phyloP scores from a whole-genome alignment of 2,329 filamentous ascomycete genomes.

The Paecilomyces niveus region DNA sequence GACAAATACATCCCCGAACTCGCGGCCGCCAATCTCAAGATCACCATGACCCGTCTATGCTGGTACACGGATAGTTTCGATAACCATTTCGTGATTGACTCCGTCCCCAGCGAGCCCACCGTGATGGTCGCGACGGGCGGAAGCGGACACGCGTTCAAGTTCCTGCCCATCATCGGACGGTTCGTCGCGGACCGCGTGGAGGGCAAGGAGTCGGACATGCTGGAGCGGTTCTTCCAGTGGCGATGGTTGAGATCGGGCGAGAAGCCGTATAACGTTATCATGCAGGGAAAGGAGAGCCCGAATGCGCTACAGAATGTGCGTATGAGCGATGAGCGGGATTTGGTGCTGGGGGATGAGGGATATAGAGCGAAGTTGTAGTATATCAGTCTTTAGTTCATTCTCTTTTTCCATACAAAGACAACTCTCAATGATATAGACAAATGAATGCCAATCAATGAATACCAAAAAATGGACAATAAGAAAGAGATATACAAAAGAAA shows the following conservation, averaged over 20 bases:
- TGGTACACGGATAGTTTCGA: slow-evolving; percentile 53
- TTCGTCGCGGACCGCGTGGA: slow-evolving; percentile 48
- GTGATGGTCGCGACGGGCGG: slow-evolving; percentile 56
- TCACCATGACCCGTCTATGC: slow-evolving; percentile 43
- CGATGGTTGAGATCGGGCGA: slow-evolving; percentile 8
- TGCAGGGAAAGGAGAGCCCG: slow-evolving; percentile 12
- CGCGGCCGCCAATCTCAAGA: slow-evolving; percentile 21
- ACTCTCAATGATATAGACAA: background rate
- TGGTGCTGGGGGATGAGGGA: background rate
- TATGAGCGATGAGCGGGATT: slow-evolving; percentile 1
- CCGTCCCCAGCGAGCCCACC: slow-evolving; percentile 43
- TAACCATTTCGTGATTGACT: slow-evolving; percentile 50
- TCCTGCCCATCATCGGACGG: slow-evolving; percentile 50
- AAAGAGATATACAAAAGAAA: background rate
- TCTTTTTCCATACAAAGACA: background rate
- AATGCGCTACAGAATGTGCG: slow-evolving; percentile 12
- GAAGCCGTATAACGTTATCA: slow-evolving; percentile 12
- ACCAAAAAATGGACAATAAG: background rate
- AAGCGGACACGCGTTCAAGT: slow-evolving; percentile 57
- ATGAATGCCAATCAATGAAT: background rate
- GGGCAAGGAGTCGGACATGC: slow-evolving; percentile 22
- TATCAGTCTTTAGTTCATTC: background rate
- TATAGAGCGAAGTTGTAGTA: background rate
- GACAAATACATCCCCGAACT: slow-evolving; percentile 40
- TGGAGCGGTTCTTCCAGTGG: slow-evolving; percentile 16